Base-by-base conservation (phyloP, 2,329 filamentous ascomycete species). In the Hypoxylon sp. region DNA sequence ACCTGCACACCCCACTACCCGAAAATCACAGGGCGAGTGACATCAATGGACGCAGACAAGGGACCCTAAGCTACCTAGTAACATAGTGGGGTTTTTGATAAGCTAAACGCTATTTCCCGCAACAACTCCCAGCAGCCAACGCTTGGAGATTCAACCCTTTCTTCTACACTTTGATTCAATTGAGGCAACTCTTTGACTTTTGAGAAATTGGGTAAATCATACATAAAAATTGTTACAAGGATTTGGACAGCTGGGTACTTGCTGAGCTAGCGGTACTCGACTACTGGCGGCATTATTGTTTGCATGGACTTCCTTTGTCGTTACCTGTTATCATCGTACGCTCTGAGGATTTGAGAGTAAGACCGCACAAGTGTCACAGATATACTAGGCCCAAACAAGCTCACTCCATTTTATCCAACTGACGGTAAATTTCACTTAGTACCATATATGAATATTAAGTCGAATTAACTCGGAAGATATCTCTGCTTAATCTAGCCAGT, bases 1-100 rank as follows among this genome's bases (percentile, higher is more conserved):
- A 27, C 25, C 6, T 27, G n/a, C n/a, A n/a, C 19, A 53, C 29
- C 61, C 48, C 55, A 45, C 51, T 11, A 50, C 21, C 41, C n/a
- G 21, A 41, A 27, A 45, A 45, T 1, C 8, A 19, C 37, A 55
- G 52, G 52, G n/a, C n/a, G n/a, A n/a, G n/a, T n/a, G n/a, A n/a
- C n/a, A n/a, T n/a, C 4, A 41, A 53, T n/a, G 25, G 45, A 19
- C 32, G 46, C 46, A 30, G n/a, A 25, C 25, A 16, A 8, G 37
- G n/a, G 5, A 14, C 51, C 25, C 51, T 45, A 55, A 32, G 34
- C 9, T n/a, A n/a, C n/a, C n/a, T 14, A 5, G 30, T 12, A 3
- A 12, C 9, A 34, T 34, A 14, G 30, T 34, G 30, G 30, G 30
- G 30, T 32, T 5, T 12, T 34, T 6, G 30, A 34, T 34, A 34